Conservation (phyloP, 768 basidiomycete species). For the Rhodotorula sphaerocarpa region DNA sequence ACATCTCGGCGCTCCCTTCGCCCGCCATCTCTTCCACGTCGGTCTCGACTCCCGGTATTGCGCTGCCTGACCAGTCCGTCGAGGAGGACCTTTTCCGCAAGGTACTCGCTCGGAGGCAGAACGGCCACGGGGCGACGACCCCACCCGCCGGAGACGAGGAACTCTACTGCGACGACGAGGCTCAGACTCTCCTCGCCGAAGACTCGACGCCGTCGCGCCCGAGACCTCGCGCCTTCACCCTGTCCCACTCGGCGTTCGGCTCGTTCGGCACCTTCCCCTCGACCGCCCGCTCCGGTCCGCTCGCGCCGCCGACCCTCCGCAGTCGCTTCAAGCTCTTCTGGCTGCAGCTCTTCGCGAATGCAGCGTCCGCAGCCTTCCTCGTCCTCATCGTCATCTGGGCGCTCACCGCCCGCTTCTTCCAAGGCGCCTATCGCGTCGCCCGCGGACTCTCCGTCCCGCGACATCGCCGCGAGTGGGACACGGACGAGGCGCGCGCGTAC, state of each 20-base stretch:
- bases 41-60: neutral
- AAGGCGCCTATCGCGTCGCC: neutral
- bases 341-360: constrained; percentile 43
- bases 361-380: constrained; percentile 47
- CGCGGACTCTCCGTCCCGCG: constrained; percentile 1
- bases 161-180: constrained; percentile 1
- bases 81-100: neutral
- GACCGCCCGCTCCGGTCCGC: constrained; percentile 21
- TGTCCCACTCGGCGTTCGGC: constrained; percentile 34
- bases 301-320: constrained; percentile 30
- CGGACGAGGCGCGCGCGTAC: constrained; percentile 37
- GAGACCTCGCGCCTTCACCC: constrained; percentile 33
- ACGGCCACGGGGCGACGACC: too few species aligned
- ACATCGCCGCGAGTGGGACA: constrained; percentile 44
- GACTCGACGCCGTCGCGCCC: constrained; percentile 37
- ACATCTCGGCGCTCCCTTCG: constrained; percentile 16
- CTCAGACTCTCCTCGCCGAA: constrained; percentile 10
- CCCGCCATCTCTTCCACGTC: constrained; percentile 18
- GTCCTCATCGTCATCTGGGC: constrained; percentile 49
- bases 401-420: constrained; percentile 24
- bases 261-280: constrained; percentile 33
- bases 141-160: too few species aligned
- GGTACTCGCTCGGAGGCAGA: too few species aligned
- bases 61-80: neutral
- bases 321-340: constrained; percentile 40